Percentiles rank a stretch among this genome's conserved stretches.
Evolutionary conservation across 495 filamentous ascomycete species (phyloP).

Genomic region (Aspergillus conjunctus): DNA sequence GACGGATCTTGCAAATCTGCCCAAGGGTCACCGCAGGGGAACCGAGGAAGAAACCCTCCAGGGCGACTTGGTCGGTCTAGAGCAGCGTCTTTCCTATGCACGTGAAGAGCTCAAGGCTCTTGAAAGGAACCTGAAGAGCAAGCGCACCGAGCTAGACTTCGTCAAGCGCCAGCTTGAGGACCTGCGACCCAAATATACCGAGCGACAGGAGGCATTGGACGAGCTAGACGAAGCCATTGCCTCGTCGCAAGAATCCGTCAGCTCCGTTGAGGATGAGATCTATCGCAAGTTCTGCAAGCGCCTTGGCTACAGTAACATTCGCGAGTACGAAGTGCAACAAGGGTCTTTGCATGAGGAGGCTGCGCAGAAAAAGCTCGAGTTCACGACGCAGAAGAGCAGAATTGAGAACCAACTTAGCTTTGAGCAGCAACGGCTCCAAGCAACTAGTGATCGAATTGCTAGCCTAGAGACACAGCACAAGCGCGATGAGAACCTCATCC

Average conservation of each 20-base stretch:
- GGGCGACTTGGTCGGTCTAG: conserved; percentile 79
- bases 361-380: conserved; percentile 81
- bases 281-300: conserved; percentile 85
- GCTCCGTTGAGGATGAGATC: conserved; percentile 83
- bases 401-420: conserved; percentile 79
- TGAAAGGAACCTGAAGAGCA: conserved; percentile 82
- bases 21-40: conserved; percentile 69
- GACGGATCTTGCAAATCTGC: conserved; percentile 72
- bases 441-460: conserved; percentile 69
- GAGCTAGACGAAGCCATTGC: conserved; percentile 65
- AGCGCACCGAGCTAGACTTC: conserved; percentile 78
- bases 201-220: conserved; percentile 67
- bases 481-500: conserved; percentile 64
- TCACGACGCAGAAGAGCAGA: conserved; percentile 77
- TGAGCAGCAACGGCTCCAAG: conserved; percentile 68
- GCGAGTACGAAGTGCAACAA: conserved; percentile 90
- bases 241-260: conserved; percentile 74
- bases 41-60: conserved; percentile 78
- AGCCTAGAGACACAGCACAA: conserved; percentile 65
- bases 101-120: conserved; percentile 79
- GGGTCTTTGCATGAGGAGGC: conserved; percentile 88
- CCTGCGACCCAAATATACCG: conserved; percentile 74
- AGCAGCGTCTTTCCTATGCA: conserved; percentile 69
- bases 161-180: conserved; percentile 70
- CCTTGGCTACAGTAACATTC: conserved; percentile 84